A percentile compares a stretch with the other conserved stretches of the same genome.
Evolutionary conservation across 768 basidiomycete species (phyloP).

Genomic region (Suillus decipiens): DNA sequence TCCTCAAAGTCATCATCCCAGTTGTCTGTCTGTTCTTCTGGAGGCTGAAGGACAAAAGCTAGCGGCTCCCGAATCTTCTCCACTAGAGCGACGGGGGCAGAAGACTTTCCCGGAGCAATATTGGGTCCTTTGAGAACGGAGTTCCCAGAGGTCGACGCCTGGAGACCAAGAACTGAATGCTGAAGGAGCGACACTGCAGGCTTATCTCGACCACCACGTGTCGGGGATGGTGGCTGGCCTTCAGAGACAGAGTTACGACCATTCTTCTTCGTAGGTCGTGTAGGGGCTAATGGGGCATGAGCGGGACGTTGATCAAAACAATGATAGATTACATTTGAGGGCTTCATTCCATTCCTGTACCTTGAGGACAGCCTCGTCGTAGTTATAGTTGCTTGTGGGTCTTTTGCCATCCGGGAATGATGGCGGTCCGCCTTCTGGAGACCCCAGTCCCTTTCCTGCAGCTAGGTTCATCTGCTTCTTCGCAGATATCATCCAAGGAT

Average conservation of each 20-base stretch:
- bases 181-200: constrained; percentile 29
- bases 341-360: constrained; percentile 99
- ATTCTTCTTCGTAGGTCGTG: constrained; percentile 71
- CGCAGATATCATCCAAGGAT: constrained; percentile 95
- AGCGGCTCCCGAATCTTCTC: constrained; percentile 54
- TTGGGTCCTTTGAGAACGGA: constrained; percentile 25
- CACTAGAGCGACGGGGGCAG: constrained; percentile 32
- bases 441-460: constrained; percentile 28
- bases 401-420: constrained; percentile 40
- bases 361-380: constrained; percentile 90
- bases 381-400: constrained; percentile 81
- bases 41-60: constrained; percentile 65
- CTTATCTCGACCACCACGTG: constrained; percentile 34
- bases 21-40: constrained; percentile 89
- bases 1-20: constrained; percentile 99
- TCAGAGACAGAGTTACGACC: constrained; percentile 37
- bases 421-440: constrained; percentile 16
- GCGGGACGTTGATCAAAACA: constrained; percentile 9
- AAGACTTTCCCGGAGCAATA: constrained; percentile 21
- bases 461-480: constrained; percentile 64
- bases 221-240: constrained; percentile 47
- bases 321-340: constrained; percentile 68
- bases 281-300: constrained; percentile 53
- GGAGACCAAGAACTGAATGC: constrained; percentile 35
- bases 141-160: constrained; percentile 37